Conservation (phyloP, 208 protist genomes). For the Crithidia bombi region DNA sequence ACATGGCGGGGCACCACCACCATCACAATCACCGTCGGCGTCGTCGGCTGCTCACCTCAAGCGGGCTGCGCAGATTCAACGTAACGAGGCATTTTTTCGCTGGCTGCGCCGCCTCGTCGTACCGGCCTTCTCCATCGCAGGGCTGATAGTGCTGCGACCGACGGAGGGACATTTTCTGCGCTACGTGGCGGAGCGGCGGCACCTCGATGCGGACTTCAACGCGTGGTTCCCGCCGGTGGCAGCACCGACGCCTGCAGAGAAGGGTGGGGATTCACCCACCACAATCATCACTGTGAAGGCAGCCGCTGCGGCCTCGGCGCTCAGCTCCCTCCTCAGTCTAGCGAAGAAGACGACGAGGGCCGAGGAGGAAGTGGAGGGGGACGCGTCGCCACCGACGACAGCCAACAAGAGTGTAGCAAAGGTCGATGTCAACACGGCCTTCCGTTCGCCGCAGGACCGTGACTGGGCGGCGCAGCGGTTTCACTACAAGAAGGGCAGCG, state of each 20-base stretch:
- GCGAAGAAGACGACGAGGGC: no score
- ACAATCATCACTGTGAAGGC: not conserved
- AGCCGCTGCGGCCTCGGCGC: not conserved
- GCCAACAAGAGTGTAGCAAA: not conserved
- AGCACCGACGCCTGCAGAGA: not conserved
- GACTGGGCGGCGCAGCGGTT: slow-evolving; percentile 38
- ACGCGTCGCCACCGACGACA: not conserved
- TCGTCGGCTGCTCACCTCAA: not conserved
- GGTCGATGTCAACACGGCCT: slow-evolving; percentile 5
- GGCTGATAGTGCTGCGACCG: slow-evolving; percentile 66
- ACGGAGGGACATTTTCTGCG: slow-evolving; percentile 81
- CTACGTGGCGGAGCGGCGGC: slow-evolving; percentile 73
- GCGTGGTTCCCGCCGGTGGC: slow-evolving; percentile 51
- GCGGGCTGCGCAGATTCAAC: slow-evolving; percentile 49
- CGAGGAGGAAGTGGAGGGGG: no score
- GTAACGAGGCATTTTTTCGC: slow-evolving; percentile 39
- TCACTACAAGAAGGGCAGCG: slow-evolving; percentile 29
- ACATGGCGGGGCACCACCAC: not conserved
- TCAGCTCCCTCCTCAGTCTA: no score
- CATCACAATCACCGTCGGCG: not conserved
- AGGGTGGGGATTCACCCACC: not conserved
- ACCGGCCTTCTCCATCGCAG: slow-evolving; percentile 57
- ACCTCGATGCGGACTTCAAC: slow-evolving; percentile 68
- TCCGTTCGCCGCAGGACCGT: slow-evolving; percentile 28
- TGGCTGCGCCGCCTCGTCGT: slow-evolving; percentile 69